Conservation (phyloP, 75 land plant genomes). For the Cunninghamia lanceolata region DNA sequence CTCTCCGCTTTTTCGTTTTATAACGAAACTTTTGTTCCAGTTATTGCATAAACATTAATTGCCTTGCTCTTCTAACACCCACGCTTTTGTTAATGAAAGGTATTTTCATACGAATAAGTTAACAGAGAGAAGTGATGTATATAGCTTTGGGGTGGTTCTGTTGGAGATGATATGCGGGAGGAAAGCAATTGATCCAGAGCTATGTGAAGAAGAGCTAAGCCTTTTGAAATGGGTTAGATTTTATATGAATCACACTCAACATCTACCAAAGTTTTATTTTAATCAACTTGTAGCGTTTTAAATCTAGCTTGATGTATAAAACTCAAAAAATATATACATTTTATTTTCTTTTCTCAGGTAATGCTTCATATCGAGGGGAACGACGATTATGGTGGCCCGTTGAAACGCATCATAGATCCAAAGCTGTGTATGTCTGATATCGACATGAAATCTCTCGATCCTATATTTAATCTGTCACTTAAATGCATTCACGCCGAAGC, state of each 20-base stretch:
- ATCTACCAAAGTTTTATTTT: background rate
- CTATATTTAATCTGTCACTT: background rate
- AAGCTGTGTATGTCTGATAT: background rate
- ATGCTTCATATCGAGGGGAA: background rate
- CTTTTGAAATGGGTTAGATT: background rate
- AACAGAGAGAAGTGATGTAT: conserved; percentile 27
- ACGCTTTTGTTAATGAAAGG: background rate
- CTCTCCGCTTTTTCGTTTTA: background rate
- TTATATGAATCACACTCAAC: background rate
- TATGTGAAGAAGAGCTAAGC: background rate
- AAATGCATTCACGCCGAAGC: background rate
- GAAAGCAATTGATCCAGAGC: background rate
- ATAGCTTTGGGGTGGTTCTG: conserved; percentile 30
- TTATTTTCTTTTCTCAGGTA: background rate
- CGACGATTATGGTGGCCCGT: background rate
- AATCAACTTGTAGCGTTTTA: background rate
- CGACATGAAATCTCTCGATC: background rate
- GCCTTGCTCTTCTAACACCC: too few relatives aligned
- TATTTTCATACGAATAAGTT: conserved; percentile 15
- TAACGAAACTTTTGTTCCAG: background rate
- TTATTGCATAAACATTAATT: too few relatives aligned
- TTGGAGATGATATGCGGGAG: conserved; percentile 17
- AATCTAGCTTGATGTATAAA: background rate
- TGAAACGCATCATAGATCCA: background rate
- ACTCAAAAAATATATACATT: background rate